phyloP scores from a whole-genome alignment of 1,284 basidiomycete species.

The Xerocomus amazonicus region DNA sequence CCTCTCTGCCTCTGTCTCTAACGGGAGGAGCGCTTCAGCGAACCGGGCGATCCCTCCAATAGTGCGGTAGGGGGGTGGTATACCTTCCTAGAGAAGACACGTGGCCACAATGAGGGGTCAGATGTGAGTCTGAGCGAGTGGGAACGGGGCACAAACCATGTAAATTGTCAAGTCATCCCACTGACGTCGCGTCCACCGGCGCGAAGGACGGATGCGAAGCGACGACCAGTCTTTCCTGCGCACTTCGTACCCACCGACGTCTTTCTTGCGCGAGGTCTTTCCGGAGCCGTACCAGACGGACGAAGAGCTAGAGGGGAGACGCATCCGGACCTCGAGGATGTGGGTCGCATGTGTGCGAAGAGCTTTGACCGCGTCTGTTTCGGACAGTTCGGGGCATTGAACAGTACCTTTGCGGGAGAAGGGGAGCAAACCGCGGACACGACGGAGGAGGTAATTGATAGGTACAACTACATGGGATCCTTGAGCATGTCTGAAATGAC shows the following conservation, averaged over 20 bases:
- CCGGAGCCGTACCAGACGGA: conserved; percentile 37
- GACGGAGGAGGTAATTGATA: conserved; percentile 47
- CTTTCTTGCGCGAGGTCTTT: conserved; percentile 26
- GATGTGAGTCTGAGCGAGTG: neutral
- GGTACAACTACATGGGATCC: conserved; percentile 48
- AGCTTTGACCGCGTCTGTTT: conserved; percentile 51
- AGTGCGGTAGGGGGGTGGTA: conserved; percentile 53
- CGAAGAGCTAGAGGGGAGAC: conserved; percentile 39
- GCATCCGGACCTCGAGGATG: conserved; percentile 57
- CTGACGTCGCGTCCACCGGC: conserved; percentile 39
- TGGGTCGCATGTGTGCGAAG: conserved; percentile 44
- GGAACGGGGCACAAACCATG: conserved; percentile 42
- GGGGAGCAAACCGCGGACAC: conserved; percentile 30
- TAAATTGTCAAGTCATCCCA: conserved; percentile 68
- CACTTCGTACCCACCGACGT: conserved; percentile 54
- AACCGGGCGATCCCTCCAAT: conserved; percentile 48
- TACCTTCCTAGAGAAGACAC: conserved; percentile 52
- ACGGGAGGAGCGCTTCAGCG: conserved; percentile 38
- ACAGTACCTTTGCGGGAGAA: neutral
- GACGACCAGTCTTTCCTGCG: conserved; percentile 46
- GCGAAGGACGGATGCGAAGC: conserved; percentile 22
- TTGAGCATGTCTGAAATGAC: neutral
- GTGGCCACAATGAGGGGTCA: neutral
- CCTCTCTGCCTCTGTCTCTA: neutral
- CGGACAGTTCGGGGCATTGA: conserved; percentile 34